A percentile compares a stretch with the other conserved stretches of the same genome.
phyloP scores from a whole-genome alignment of 768 basidiomycete species.

The Serendipita indica region DNA sequence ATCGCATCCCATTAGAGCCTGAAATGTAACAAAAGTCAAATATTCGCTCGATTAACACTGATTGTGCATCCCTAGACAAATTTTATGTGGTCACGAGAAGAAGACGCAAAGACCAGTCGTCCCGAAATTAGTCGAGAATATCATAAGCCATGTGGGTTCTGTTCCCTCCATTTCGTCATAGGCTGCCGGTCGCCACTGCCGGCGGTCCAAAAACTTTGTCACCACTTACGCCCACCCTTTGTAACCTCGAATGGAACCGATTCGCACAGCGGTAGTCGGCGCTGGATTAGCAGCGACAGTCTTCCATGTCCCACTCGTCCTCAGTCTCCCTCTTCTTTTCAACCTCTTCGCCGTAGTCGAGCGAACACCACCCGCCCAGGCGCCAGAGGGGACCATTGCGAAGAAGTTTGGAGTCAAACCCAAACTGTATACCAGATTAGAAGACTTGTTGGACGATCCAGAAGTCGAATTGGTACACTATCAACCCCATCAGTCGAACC shows the following conservation, averaged over 20 bases:
- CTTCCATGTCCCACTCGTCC: conserved; percentile 70
- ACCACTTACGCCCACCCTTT: no score
- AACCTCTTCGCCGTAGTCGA: conserved; percentile 60
- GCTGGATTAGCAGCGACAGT: conserved; percentile 63
- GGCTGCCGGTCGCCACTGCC: no score
- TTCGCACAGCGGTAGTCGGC: conserved; percentile 58
- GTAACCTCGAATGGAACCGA: conserved; percentile 28
- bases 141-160: no score
- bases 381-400: conserved; percentile 46
- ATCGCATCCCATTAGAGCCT: no score
- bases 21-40: no score
- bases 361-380: conserved; percentile 37
- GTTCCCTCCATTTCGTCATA: no score
- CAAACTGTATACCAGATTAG: conserved; percentile 43
- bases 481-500: background rate
- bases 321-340: conserved; percentile 55
- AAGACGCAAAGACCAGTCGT: no score
- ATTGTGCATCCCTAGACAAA: no score
- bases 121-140: no score
- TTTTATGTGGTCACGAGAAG: no score
- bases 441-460: conserved; percentile 43
- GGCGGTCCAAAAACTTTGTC: no score
- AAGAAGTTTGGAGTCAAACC: conserved; percentile 44
- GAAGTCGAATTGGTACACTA: conserved; percentile 43
- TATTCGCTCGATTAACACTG: no score